Evolutionary conservation across 129 eudicot genomes (phyloP).

Genomic region (Solidago caesia): DNA sequence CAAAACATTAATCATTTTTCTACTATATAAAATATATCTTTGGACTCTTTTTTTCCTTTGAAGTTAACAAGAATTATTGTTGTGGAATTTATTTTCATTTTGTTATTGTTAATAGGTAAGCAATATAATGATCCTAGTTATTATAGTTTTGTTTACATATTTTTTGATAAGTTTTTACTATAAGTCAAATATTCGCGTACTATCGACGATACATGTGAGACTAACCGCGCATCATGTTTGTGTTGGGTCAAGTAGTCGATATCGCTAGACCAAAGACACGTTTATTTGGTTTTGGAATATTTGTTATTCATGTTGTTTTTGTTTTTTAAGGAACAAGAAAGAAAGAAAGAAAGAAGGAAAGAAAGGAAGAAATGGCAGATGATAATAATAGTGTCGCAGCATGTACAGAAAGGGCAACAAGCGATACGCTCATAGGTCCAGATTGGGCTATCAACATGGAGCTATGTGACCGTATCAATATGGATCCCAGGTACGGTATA

Average conservation of each 20-base stretch:
- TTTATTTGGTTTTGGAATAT: neutral
- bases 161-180: neutral
- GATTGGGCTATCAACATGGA: conserved; percentile 91
- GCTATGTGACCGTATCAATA: conserved; percentile 77
- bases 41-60: no score
- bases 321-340: neutral
- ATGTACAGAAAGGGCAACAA: conserved; percentile 91
- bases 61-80: neutral
- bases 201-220: neutral
- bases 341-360: neutral
- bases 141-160: neutral
- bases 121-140: neutral
- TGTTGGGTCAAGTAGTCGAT: no score
- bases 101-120: neutral
- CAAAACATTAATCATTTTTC: neutral
- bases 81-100: neutral
- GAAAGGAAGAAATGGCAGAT: conserved; percentile 24
- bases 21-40: neutral
- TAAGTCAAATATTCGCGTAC: neutral
- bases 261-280: neutral
- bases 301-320: neutral
- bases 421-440: conserved; percentile 82
- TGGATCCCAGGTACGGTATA: conserved; percentile 68
- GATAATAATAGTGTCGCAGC: conserved; percentile 48
- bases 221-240: no score